Conservation (phyloP, 2,329 filamentous ascomycete species). For the Coniella vitis region DNA sequence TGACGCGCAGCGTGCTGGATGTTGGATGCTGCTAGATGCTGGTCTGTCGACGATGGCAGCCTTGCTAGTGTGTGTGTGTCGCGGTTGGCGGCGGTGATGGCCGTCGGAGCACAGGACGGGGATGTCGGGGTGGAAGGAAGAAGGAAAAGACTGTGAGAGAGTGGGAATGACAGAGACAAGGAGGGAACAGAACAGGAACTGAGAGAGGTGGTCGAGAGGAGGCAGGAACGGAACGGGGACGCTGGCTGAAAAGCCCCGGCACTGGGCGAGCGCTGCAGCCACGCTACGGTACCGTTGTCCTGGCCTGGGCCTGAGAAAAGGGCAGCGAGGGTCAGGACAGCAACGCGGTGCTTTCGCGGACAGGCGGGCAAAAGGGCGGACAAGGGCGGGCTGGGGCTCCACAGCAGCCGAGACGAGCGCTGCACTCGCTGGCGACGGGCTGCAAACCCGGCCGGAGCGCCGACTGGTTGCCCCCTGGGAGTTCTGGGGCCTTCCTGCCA, state of each 20-base stretch:
- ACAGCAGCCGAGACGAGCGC: constrained; percentile 13
- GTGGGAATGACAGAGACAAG: background rate
- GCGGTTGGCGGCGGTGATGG: too few relatives aligned
- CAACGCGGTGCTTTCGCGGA: background rate
- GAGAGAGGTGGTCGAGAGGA: background rate
- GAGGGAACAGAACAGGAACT: constrained; percentile 2
- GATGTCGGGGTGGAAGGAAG: constrained; percentile 12
- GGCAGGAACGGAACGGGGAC: background rate
- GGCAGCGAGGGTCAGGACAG: too few relatives aligned
- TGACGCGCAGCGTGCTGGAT: background rate
- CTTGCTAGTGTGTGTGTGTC: too few relatives aligned
- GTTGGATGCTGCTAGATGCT: background rate
- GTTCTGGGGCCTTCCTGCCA: background rate
- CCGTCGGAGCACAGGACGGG: too few relatives aligned
- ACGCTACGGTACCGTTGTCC: too few relatives aligned
- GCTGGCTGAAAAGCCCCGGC: background rate
- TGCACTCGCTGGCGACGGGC: background rate
- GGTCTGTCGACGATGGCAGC: too few relatives aligned
- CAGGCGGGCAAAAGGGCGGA: constrained; percentile 4
- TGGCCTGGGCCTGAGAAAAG: too few relatives aligned
- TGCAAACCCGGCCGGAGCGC: constrained; percentile 14
- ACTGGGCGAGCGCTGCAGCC: constrained; percentile 2
- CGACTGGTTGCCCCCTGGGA: constrained; percentile 3
- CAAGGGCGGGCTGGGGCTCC: constrained; percentile 10
- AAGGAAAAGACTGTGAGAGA: constrained; percentile 17